A percentile compares a stretch with the other conserved stretches of the same genome.
Conservation (phyloP, 768 basidiomycete genomes). For the Lactarius quietus region DNA sequence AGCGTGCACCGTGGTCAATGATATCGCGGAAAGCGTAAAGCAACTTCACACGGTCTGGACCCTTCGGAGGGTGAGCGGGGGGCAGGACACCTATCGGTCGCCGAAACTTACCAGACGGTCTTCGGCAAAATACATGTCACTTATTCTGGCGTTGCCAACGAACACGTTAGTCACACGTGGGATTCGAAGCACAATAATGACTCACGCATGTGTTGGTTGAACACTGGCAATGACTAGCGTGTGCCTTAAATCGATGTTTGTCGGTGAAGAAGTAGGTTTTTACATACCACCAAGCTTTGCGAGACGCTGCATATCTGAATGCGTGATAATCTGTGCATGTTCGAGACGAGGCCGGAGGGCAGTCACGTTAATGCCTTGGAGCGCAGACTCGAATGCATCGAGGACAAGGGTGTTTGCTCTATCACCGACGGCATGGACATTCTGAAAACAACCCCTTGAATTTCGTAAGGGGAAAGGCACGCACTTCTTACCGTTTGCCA, state of each 20-base stretch:
- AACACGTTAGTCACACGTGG: constrained; percentile 10
- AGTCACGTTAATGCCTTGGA: constrained; percentile 57
- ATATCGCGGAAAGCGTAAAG: constrained; percentile 85
- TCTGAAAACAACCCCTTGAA: constrained; percentile 43
- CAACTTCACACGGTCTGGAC: constrained; percentile 76
- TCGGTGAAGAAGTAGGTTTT: neutral
- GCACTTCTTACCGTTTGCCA: constrained; percentile 79
- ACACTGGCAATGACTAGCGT: constrained; percentile 79
- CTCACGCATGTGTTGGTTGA: constrained; percentile 86
- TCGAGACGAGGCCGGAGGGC: constrained; percentile 77
- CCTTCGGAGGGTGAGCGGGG: constrained; percentile 40
- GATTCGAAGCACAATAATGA: constrained; percentile 23
- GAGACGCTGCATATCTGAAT: constrained; percentile 70
- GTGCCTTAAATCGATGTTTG: neutral
- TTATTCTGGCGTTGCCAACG: constrained; percentile 45
- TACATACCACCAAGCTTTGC: constrained; percentile 73
- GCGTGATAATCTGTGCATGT: constrained; percentile 84
- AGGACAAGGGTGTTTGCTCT: constrained; percentile 81
- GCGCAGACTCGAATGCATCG: constrained; percentile 72
- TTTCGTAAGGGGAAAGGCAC: neutral
- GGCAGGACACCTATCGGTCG: neutral
- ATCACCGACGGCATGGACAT: constrained; percentile 86
- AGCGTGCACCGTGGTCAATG: constrained; percentile 57
- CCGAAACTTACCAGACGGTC: constrained; percentile 58
- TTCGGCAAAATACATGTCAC: constrained; percentile 90